These are phyloP conservation scores for Entophlyctis helioformis DNA, from an alignment of 192 early-diverging fungal genomes.

Conservation along the genomic window DNA sequence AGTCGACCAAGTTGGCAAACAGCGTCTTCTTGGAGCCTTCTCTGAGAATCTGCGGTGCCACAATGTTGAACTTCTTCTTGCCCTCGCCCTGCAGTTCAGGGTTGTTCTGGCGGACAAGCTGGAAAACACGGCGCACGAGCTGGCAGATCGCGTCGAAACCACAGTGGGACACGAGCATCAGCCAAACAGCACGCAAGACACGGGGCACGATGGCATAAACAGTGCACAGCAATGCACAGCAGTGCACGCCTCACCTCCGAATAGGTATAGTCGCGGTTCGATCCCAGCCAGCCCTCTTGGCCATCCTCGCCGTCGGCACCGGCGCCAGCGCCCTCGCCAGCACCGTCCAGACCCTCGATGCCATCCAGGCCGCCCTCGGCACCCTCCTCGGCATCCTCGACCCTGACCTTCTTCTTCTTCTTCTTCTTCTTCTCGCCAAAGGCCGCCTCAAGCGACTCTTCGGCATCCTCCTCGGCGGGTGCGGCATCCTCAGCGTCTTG, in stretches of 20 bases:
- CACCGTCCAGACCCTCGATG: conserved; percentile 15
- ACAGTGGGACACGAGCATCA: not conserved
- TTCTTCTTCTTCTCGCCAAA: conserved; percentile 76
- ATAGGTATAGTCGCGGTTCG: conserved; percentile 91
- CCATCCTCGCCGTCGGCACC: conserved; percentile 6
- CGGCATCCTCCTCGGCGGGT: conserved; percentile 22
- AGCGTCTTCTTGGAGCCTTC: conserved; percentile 94
- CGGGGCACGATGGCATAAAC: too few species aligned
- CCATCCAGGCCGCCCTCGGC: conserved; percentile 5
- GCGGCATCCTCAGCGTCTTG: conserved; percentile 24
- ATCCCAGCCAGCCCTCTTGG: conserved; percentile 65
- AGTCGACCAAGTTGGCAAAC: conserved; percentile 94
- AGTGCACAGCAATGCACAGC: too few species aligned
- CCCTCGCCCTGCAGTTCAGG: conserved; percentile 81
- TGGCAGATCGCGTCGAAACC: conserved; percentile 10
- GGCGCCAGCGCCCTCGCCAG: conserved; percentile 7
- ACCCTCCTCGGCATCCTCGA: conserved; percentile 38
- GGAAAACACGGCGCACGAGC: conserved; percentile 83
- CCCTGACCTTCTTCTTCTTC: conserved; percentile 68
- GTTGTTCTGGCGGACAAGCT: conserved; percentile 85
- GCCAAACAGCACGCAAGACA: too few species aligned
- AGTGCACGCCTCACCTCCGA: conserved; percentile 63
- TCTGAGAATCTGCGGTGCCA: conserved; percentile 76
- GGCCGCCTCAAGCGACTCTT: conserved; percentile 35
- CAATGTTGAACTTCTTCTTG: conserved; percentile 91